Base-by-base conservation (phyloP, 1,284 basidiomycete genomes). In the Trametes sp. region DNA sequence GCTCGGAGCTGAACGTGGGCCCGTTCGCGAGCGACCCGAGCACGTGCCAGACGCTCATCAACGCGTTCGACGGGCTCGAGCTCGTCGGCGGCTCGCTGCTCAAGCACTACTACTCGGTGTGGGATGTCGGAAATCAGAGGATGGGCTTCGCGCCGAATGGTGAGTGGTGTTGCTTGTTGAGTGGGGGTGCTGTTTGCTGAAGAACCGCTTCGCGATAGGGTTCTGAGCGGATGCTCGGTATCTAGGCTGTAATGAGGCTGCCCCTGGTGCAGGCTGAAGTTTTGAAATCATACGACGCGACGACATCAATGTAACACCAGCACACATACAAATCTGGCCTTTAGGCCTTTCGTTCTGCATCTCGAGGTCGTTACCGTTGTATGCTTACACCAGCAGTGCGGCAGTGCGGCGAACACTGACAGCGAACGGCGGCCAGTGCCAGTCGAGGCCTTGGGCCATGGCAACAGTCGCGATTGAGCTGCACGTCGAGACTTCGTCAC, bases 61-160 rank as follows among this genome's bases (percentile, higher is more conserved):
- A 86, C 64, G 82, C 82, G 14, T 80, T 82, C 63, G 82, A 84
- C 70, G 80, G 79, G 4, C 74, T 82, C 55, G 77, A 79, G 53
- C 75, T 85, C 48, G 79, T 86, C 36, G 84, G 84, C 14, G 84
- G 80, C 26, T 83, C 81, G 65, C 63, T 85, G 54, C 73, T 86
- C 63, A 85, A 86, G 73, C 84, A 86, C 68, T 86, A 84, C 64
- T 86, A 85, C 68, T 84, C 80, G 64, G 80, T 84, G 19, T 85
- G 82, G 82, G 84, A 86, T 71, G 74, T 86, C 35, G 81, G 78
- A 51, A 72, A 72, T 14, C 76, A 79, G 64, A 74, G 81, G 26
- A 73, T 86, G 71, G 84, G 84, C 4, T 86, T 87, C 63, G 83
- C 84, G 38, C 75, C 79, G 9, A 74, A 72, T 53, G 73, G 75